A percentile compares a stretch with the other conserved stretches of the same genome.
Evolutionary conservation across 768 basidiomycete genomes (phyloP).

Genomic region (Pleurotus salmoneostramineus): DNA sequence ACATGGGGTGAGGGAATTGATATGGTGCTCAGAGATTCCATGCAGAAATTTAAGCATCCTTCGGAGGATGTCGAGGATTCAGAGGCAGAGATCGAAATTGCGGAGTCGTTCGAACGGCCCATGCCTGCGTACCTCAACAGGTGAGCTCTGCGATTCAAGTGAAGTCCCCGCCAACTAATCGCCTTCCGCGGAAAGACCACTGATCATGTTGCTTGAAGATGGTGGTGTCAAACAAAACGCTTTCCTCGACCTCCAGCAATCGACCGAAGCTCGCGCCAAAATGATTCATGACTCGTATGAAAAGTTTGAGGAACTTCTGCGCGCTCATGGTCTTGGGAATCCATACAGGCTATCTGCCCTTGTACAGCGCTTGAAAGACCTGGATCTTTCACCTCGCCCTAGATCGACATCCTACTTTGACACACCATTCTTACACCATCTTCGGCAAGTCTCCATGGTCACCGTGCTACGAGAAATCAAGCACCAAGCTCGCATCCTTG

Average conservation of each 20-base stretch:
- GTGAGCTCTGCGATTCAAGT: slow-evolving; percentile 26
- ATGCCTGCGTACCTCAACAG: slow-evolving; percentile 69
- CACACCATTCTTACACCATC: slow-evolving; percentile 51
- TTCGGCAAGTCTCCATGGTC: slow-evolving; percentile 60
- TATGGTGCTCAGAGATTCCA: slow-evolving; percentile 69
- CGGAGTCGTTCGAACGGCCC: slow-evolving; percentile 56
- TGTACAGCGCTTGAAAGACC: slow-evolving; percentile 42
- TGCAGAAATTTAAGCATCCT: slow-evolving; percentile 86
- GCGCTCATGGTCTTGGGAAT: slow-evolving; percentile 38
- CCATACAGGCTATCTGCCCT: slow-evolving; percentile 48
- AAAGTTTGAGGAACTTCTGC: slow-evolving; percentile 46
- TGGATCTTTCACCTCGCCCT: slow-evolving; percentile 44
- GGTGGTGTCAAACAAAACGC: slow-evolving; percentile 54
- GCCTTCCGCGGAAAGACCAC: slow-evolving; percentile 39
- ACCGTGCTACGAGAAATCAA: slow-evolving; percentile 73
- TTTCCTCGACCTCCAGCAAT: slow-evolving; percentile 61
- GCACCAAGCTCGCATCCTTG: slow-evolving; percentile 67
- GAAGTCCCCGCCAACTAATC: neutral
- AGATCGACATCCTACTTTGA: slow-evolving; percentile 33
- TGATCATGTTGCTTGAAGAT: slow-evolving; percentile 79
- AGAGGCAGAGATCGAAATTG: slow-evolving; percentile 70
- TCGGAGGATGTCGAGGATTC: slow-evolving; percentile 49
- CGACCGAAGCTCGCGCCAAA: slow-evolving; percentile 49
- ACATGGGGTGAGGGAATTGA: slow-evolving; percentile 42
- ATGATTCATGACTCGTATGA: slow-evolving; percentile 56